Percentiles rank a stretch among this genome's conserved stretches.
Conservation (phyloP, 208 protist species). For the Acanthamoeba castellanii region DNA sequence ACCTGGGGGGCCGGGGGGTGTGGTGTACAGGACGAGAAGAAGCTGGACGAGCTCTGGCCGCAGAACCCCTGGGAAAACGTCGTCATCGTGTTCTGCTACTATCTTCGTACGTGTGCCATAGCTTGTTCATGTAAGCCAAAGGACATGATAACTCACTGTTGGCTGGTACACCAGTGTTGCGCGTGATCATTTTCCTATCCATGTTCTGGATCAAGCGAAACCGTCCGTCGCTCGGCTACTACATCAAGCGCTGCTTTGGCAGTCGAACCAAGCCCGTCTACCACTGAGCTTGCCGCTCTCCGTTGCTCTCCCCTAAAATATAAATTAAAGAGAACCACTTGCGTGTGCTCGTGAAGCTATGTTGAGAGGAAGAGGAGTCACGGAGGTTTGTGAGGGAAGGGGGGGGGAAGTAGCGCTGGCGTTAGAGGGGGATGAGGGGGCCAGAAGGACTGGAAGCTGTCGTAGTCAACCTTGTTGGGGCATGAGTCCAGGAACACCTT, state of each 20-base stretch:
- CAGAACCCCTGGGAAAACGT: conserved; percentile 72
- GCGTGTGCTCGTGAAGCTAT: no score
- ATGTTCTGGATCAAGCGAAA: conserved; percentile 73
- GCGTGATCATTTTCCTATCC: conserved; percentile 36
- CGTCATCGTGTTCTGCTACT: conserved; percentile 71
- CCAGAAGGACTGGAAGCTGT: no score
- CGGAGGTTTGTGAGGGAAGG: no score
- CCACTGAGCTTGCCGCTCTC: conserved; percentile 47
- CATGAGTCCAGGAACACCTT: no score
- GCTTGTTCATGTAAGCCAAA: not conserved
- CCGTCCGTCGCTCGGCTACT: conserved; percentile 12
- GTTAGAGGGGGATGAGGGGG: no score
- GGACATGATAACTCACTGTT: not conserved
- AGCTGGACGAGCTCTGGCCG: conserved; percentile 60
- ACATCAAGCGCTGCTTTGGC: conserved; percentile 65
- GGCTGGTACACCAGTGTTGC: not conserved
- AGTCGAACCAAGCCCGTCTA: conserved; percentile 57
- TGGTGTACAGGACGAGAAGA: conserved; percentile 16
- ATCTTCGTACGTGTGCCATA: not conserved
- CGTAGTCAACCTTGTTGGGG: no score
- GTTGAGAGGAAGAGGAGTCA: no score
- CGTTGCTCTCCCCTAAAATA: no score
- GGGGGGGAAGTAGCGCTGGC: no score
- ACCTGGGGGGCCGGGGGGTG: not conserved
- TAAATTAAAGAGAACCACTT: no score